Base-by-base conservation (phyloP, 345 rosid species). In the Gossypium ekmanianum region DNA sequence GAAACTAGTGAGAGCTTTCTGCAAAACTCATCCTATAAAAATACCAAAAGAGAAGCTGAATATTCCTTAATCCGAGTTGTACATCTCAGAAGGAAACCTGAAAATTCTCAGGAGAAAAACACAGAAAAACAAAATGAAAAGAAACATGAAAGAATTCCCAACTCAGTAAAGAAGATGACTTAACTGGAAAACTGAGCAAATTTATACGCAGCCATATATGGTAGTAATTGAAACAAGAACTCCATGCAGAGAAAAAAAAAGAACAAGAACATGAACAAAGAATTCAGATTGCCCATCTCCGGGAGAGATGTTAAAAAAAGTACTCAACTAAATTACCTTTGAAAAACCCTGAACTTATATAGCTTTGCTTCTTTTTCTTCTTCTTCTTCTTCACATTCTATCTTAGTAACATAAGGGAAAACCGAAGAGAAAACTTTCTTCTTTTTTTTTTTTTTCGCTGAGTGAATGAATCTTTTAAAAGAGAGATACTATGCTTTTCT, bases 401-500 rank as follows among this genome's bases (percentile, higher is more conserved):
- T 34, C 41, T 50, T 24, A 1, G 41, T 13, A 24, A 48, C n/a
- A 44, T 14, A 72, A 41, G 71, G 58, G 26, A 29, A 41, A 45
- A 20, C 1, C 17, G 1, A 18, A n/a, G 8, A 44, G 26, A 48
- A 27, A 22, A 11, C 11, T 67, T 45, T 26, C 29, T 14, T 48
- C 2, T 11, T 4, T 4, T 11, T 65, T 4, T 12, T 65, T 0
- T 12, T 18, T 65, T 45, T 18, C 3, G 41, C 7, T 67, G 71
- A 65, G 45, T 66, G 70, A 67, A 67, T 48, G 72, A 13, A 68
- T 68, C 72, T 47, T 47, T 68, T 48, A 48, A 48, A 68, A 50
- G 39, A 48, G 22, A 48, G 58, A 50, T 47, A 1, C 11, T 68
- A 27, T 66, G 81, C 83, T 82, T 70, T 87, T 79, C 81, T 76